Evolutionary conservation across 2,329 filamentous ascomycete species (phyloP).

Genomic region (Aspergillus fischeri): DNA sequence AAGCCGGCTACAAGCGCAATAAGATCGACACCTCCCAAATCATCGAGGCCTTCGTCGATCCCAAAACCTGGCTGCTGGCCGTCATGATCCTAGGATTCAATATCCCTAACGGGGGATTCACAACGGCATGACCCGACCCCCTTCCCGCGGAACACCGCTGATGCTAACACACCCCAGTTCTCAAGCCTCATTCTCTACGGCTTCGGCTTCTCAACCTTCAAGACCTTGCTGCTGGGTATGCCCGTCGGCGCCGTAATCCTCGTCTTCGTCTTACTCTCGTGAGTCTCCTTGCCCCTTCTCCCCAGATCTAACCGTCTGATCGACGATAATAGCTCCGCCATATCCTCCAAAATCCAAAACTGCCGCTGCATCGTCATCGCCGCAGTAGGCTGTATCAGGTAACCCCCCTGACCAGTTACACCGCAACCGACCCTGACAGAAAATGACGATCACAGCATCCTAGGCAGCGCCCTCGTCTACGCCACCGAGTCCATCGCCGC

Average conservation of each 20-base stretch:
- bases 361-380: constrained; percentile 14
- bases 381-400: constrained; percentile 9
- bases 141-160: constrained; percentile 4
- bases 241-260: constrained; percentile 35
- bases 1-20: constrained; percentile 32
- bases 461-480: constrained; percentile 21
- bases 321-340: not conserved
- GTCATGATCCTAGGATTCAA: constrained; percentile 28
- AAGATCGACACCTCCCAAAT: constrained; percentile 38
- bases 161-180: constrained; percentile 14
- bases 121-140: constrained; percentile 11
- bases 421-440: not conserved
- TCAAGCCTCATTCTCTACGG: constrained; percentile 35
- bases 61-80: constrained; percentile 26
- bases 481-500: constrained; percentile 13
- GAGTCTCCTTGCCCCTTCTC: not conserved
- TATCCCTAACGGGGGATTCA: constrained; percentile 34
- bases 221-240: constrained; percentile 41
- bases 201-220: constrained; percentile 33
- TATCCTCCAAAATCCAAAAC: constrained; percentile 7
- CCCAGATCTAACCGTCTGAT: not conserved
- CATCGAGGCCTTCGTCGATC: constrained; percentile 24
- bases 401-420: not conserved
- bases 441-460: constrained; percentile 10
- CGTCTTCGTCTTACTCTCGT: constrained; percentile 1